Conservation (phyloP, 2,329 filamentous ascomycete genomes). For the Colletotrichum orbiculare region DNA sequence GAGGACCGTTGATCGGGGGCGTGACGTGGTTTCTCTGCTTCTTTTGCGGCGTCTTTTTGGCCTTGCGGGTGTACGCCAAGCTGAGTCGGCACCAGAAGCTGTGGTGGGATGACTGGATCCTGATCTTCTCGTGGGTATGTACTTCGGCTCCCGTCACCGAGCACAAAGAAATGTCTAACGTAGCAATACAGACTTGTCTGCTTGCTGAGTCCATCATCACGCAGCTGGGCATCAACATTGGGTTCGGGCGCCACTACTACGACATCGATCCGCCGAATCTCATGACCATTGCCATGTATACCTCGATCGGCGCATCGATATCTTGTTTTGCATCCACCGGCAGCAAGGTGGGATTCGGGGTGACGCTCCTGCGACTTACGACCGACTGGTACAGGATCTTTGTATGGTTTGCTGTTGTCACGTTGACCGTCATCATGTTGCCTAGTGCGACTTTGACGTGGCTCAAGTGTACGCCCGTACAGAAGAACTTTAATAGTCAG, state of each 20-base stretch:
- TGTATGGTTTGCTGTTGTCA: conserved; percentile 44
- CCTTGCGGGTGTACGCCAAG: conserved; percentile 40
- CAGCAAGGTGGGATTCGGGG: conserved; percentile 43
- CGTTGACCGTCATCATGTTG: conserved; percentile 37
- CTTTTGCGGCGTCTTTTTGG: conserved; percentile 38
- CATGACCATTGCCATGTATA: conserved; percentile 23
- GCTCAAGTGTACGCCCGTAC: conserved; percentile 41
- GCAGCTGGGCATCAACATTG: conserved; percentile 34
- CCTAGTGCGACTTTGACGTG: conserved; percentile 40
- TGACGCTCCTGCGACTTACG: conserved; percentile 44
- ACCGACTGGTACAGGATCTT: conserved; percentile 38
- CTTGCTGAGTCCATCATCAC: conserved; percentile 34
- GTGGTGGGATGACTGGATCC: conserved; percentile 42
- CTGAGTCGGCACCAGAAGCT: conserved; percentile 34
- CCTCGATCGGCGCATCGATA: conserved; percentile 27
- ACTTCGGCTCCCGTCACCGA: no score
- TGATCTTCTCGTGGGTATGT: conserved; percentile 44
- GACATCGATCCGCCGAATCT: conserved; percentile 26
- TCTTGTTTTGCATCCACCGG: conserved; percentile 32
- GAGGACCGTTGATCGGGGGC: conserved; percentile 32
- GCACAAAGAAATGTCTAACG: background rate
- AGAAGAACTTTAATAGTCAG: conserved; percentile 40
- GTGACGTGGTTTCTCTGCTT: conserved; percentile 45
- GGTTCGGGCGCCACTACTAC: conserved; percentile 38
- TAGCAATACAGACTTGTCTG: conserved; percentile 7